Percentiles rank a stretch among this genome's conserved stretches.
These are phyloP conservation scores for Candida sonorensis DNA, from an alignment of 805 yeast species.

Conservation along the genomic window DNA sequence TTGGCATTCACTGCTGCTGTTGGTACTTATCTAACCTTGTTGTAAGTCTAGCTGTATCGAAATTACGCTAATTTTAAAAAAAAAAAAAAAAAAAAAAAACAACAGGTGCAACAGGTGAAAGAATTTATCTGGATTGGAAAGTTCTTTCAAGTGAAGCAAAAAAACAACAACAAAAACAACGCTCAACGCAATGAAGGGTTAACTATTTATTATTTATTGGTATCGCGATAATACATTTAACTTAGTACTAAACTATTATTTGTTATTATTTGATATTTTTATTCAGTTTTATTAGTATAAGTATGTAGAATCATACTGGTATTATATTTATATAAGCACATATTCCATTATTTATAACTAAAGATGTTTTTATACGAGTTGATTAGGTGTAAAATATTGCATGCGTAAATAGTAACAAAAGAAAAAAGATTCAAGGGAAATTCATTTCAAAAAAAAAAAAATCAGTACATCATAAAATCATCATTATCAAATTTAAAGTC, in stretches of 20 bases:
- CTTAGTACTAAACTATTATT: too few species aligned
- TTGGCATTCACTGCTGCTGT: conserved; percentile 54
- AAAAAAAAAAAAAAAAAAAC: too few species aligned
- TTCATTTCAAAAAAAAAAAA: background rate
- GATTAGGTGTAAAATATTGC: background rate
- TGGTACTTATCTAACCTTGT: conserved; percentile 52
- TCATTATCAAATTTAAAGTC: conserved; percentile 22
- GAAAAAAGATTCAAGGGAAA: background rate
- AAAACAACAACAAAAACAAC: too few species aligned
- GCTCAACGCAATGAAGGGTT: too few species aligned
- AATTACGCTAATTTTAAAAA: too few species aligned
- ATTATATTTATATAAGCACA: background rate
- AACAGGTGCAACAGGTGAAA: background rate
- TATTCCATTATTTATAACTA: background rate
- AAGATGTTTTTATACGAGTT: background rate
- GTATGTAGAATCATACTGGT: background rate
- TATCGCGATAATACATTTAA: too few species aligned
- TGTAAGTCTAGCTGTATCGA: too few species aligned
- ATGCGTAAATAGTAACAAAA: background rate
- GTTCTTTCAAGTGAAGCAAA: too few species aligned
- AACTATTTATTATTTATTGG: too few species aligned
- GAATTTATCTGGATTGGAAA: too few species aligned
- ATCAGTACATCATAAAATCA: conserved; percentile 22
- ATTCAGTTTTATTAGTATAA: background rate
- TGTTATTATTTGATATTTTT: background rate